A percentile compares a stretch with the other conserved stretches of the same genome.
These are phyloP conservation scores for Crithidia brevicula DNA, from an alignment of 208 protist genomes.

Conservation along the genomic window DNA sequence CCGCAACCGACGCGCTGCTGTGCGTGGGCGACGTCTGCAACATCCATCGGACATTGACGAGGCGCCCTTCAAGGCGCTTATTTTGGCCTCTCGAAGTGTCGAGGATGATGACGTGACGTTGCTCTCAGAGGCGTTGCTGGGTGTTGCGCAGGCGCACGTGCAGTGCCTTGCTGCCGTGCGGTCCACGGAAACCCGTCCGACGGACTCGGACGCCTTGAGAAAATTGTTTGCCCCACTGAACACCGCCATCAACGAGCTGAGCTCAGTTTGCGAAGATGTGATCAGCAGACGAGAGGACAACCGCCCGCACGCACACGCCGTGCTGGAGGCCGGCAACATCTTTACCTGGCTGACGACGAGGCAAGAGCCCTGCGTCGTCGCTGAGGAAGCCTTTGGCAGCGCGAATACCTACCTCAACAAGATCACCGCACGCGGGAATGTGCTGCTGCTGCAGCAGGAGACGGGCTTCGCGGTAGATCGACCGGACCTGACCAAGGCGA, in stretches of 20 bases:
- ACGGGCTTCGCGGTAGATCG: conserved; percentile 4
- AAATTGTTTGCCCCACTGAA: conserved; percentile 39
- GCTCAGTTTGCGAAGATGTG: conserved; percentile 23
- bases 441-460: conserved; percentile 27
- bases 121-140: conserved; percentile 20
- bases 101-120: conserved; percentile 25
- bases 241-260: conserved; percentile 34
- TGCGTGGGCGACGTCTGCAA: conserved; percentile 29
- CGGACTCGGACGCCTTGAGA: background rate
- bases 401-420: conserved; percentile 37
- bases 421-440: conserved; percentile 35
- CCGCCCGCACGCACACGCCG: conserved; percentile 32
- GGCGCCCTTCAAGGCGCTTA: conserved; percentile 20
- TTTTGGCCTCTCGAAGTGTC: conserved; percentile 18
- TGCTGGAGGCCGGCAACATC: conserved; percentile 38
- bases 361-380: conserved; percentile 23
- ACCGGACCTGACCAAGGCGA: conserved; percentile 22
- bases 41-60: conserved; percentile 31
- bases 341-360: conserved; percentile 40
- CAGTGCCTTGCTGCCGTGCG: conserved; percentile 30
- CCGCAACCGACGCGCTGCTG: conserved; percentile 20
- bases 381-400: conserved; percentile 32
- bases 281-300: conserved; percentile 25
- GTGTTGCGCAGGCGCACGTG: conserved; percentile 31
- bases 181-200: conserved; percentile 16